Conservation (phyloP, 2,329 filamentous ascomycete species). For the Ophiocordyceps camponoti-leonardi region DNA sequence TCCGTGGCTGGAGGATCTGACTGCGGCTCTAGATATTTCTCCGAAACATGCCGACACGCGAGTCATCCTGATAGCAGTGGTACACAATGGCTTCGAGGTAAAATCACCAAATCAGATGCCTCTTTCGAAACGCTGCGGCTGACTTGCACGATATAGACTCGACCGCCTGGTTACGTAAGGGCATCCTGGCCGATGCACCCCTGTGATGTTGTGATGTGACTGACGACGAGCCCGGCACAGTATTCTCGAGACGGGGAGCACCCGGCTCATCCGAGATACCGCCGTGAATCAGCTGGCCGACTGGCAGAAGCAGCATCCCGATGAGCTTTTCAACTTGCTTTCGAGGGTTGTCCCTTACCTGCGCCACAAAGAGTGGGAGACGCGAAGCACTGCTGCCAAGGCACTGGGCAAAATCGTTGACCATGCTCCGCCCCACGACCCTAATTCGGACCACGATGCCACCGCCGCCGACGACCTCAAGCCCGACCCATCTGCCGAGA, state of each 20-base stretch:
- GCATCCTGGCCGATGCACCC: slow-evolving; percentile 10
- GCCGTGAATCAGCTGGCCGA: slow-evolving; percentile 93
- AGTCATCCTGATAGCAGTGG: slow-evolving; percentile 3
- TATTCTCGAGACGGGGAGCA: slow-evolving; percentile 93
- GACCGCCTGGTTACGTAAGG: slow-evolving; percentile 75
- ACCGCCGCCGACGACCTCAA: slow-evolving; percentile 21
- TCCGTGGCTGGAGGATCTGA: background rate
- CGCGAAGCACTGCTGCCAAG: slow-evolving; percentile 79
- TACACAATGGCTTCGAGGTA: slow-evolving; percentile 40
- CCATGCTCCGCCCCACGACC: slow-evolving; percentile 75
- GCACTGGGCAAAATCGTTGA: slow-evolving; percentile 88
- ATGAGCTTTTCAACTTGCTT: slow-evolving; percentile 91
- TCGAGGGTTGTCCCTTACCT: slow-evolving; percentile 91
- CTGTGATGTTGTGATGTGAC: background rate
- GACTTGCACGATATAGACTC: slow-evolving; percentile 33
- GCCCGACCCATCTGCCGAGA: slow-evolving; percentile 15
- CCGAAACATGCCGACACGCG: slow-evolving; percentile 11
- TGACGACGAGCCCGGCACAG: slow-evolving; percentile 24
- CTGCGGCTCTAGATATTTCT: background rate
- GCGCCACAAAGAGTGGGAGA: slow-evolving; percentile 93
- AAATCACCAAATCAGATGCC: slow-evolving; percentile 3
- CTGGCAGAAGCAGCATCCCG: slow-evolving; percentile 93
- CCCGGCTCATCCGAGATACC: slow-evolving; percentile 86
- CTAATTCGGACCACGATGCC: slow-evolving; percentile 54
- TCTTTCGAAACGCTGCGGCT: background rate